Percentiles rank a stretch among this genome's conserved stretches.
Evolutionary conservation across 768 basidiomycete species (phyloP).

Genomic region (Tricholoma sp.): DNA sequence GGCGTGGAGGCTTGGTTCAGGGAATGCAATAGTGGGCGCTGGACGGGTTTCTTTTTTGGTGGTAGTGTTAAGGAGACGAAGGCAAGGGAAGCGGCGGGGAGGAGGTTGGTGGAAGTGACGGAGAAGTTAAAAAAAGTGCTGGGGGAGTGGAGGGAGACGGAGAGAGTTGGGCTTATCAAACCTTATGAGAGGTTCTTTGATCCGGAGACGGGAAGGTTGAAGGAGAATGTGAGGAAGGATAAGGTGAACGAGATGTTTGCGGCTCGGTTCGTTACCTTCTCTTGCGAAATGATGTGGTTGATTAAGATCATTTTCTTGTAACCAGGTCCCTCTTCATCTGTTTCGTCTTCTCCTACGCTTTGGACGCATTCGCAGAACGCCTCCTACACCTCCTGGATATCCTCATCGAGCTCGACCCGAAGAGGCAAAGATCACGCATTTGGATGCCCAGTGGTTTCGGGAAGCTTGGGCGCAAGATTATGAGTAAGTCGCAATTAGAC

Average conservation of each 20-base stretch:
- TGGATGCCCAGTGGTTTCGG: slow-evolving; percentile 42
- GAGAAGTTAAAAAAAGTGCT: slow-evolving; percentile 22
- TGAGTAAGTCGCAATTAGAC: slow-evolving; percentile 22
- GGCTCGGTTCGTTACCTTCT: slow-evolving; percentile 25
- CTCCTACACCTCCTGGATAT: slow-evolving; percentile 28
- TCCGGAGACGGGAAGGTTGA: slow-evolving; percentile 25
- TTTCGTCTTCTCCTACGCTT: slow-evolving; percentile 39
- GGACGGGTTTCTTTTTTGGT: slow-evolving; percentile 24
- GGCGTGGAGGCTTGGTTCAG: slow-evolving; percentile 29
- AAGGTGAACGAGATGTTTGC: slow-evolving; percentile 31
- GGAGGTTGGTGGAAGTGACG: slow-evolving; percentile 19
- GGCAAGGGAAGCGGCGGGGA: slow-evolving; percentile 21
- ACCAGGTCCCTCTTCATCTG: slow-evolving; percentile 39
- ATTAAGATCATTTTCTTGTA: neutral
- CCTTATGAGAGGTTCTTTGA: slow-evolving; percentile 41
- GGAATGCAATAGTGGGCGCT: slow-evolving; percentile 32
- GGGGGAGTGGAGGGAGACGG: slow-evolving; percentile 28
- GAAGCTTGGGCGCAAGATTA: slow-evolving; percentile 30
- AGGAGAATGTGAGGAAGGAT: slow-evolving; percentile 13
- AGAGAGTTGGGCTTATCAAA: slow-evolving; percentile 31
- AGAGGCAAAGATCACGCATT: slow-evolving; percentile 30
- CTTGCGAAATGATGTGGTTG: neutral
- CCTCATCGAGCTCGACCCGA: slow-evolving; percentile 28
- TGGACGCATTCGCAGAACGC: slow-evolving; percentile 36
- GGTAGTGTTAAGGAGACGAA: slow-evolving; percentile 11